Evolutionary conservation across 129 eudicot species (phyloP), one percentile per base, ranked within the genome.

Genomic region (Helianthus tuberosus): DNA sequence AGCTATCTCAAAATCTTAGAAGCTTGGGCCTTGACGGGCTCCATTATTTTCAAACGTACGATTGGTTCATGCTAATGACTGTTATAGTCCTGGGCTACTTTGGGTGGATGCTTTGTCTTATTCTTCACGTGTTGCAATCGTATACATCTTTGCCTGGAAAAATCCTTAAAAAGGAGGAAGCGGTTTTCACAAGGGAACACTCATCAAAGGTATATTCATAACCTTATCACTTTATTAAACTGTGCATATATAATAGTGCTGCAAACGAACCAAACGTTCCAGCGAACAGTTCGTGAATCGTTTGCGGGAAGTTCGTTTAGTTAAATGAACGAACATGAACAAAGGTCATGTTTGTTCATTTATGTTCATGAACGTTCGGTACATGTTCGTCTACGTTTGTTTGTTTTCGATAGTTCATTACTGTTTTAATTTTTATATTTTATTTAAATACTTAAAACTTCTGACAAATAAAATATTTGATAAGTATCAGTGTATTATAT

Each of bases 31-130:
- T 95, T 15, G 75, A 91, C 12, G 99, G 99, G 68, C 96, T 95
- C 58, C 91, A 95, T 47, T 95, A 95, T 77, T 95, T 95, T 78
- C 99, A 95, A 79, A 95, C 99, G 6, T 95, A 95, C 78, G 99
- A 95, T 79, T 95, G 99, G 99, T 85, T 89, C 81, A 85, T 89
- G 99, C 81, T 95, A 80, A 95, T 95, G 99, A 82, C 86, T 61
- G 84, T 95, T 51, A 79, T 95, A 60, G 84, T 95, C 72, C 92
- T 95, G 44, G 99, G 99, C 71, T 95, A 95, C 77, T 73, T 89
- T 65, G 99, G 99, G 55, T 95, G 99, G 99, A 95, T 95, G 88
- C 69, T 91, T 51, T 89, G 87, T 77, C 88, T 95, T 54, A 76
- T 89, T 71, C 80, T 95, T 73, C 99, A 95, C 35, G 96, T 95